Base-by-base conservation (phyloP, 2,329 filamentous ascomycete genomes). In the Beauveria pseudobassiana region DNA sequence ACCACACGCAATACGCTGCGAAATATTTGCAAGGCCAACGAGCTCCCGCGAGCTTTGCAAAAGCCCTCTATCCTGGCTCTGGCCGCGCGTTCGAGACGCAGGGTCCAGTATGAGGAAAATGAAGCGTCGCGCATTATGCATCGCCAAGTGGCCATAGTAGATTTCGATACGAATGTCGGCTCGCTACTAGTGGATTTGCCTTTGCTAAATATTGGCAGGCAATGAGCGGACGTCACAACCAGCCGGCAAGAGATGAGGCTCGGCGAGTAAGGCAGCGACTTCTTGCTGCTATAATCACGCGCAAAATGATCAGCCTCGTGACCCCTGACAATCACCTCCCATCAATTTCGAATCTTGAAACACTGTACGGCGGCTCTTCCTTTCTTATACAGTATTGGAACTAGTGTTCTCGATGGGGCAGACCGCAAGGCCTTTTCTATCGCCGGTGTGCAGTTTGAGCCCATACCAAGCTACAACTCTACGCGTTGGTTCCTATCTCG, bases 1-100 rank as follows among this genome's bases (percentile, higher is more conserved):
- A 96, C 95, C 0, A 75, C 81, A 50, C 84, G 95, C 43, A 99
- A 99, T 69, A 87, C 93, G 0, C 79, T 97, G 43, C 85, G 93
- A 38, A 77, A 88, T 71, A 72, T 96, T 49, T 79, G 84, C 22
- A 75, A 78, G 28, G 74, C 81, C 5, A 75, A 87, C 62, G 69
- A 72, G 3, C 76, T 98, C 4, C 93, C 95, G 0, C 72, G 72
- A 10, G 91, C 92, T 0, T 75, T 98, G 2, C 84, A 84, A 64
- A 85, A 86, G 60, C 76, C 81, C 0, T 78, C 84, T 0, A 79
- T 97, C 5, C 73, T 93, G 2, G 73, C 76, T 0, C 75, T 96
- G 56, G 79, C 87, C 1, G 70, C 77, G 18, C 79, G 79, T 38
- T 82, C 83, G 34, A 77, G 80, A 51, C 67, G 67, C 14, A 79